Evolutionary conservation across 2,329 filamentous ascomycete genomes (phyloP), one percentile per base, ranked within the genome.

Genomic region (Escovopsis sp.): DNA sequence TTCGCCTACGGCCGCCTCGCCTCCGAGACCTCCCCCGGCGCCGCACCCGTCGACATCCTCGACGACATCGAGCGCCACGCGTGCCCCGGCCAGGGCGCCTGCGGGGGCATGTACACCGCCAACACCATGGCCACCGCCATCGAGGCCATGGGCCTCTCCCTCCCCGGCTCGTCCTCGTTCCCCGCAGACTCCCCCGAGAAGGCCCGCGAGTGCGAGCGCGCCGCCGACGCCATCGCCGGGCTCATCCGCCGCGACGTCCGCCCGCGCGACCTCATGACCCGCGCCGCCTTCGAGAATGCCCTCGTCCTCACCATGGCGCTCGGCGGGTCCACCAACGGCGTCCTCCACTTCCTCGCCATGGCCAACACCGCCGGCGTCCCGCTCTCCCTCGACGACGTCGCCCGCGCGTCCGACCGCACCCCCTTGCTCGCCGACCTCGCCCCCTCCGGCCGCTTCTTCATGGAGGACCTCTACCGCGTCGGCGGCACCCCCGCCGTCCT

Each of bases 101-200:
- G 82, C 51, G 81, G 81, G 46, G 82, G 82, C 45, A 86, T 93
- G 86, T 94, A 86, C 64, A 94, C 86, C 1, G 86, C 86, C 43
- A 93, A 93, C 62, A 93, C 85, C 12, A 88, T 94, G 84, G 83
- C 84, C 2, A 88, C 82, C 0, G 83, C 83, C 13, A 87, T 93
- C 48, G 85, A 94, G 62, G 83, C 83, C 35, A 87, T 94, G 76
- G 86, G 86, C n/a, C 68, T 94, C 27, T 79, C 79, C 0, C 69
- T 94, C 7, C 85, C 87, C 0, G 86, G 86, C 1, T 91, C 84
- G 0, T 88, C 84, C 0, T 88, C 83, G 1, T 91, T 79, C 41
- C 86, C 86, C 2, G 87, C 87, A 1, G 71, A 76, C 14, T 84
- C 80, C 3, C 84, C 86, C 0, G 78, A 86, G 38, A 94, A 94